A percentile compares a stretch with the other conserved stretches of the same genome.
phyloP scores from a whole-genome alignment of 2,329 filamentous ascomycete species.

The Mycosphaerelloides madeirae region DNA sequence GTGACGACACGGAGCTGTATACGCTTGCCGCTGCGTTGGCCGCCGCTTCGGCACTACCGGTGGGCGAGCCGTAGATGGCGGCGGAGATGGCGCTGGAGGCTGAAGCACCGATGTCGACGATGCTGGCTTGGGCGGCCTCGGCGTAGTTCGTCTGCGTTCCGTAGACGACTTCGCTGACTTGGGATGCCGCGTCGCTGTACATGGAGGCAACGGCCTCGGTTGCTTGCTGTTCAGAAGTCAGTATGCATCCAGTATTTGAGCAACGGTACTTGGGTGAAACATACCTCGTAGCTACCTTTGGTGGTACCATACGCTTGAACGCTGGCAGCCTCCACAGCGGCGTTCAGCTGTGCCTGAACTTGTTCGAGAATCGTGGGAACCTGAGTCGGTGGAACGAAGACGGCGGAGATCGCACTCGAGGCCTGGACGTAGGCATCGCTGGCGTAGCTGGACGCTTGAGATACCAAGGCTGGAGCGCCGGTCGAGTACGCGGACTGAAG shows the following conservation, averaged over 20 bases:
- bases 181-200: constrained; percentile 37
- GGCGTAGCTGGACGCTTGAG: constrained; percentile 52
- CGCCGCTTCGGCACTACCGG: constrained; percentile 43
- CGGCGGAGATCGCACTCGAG: constrained; percentile 43
- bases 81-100: constrained; percentile 53
- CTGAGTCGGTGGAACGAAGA: constrained; percentile 55
- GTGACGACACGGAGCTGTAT: constrained; percentile 44
- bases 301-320: constrained; percentile 54
- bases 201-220: constrained; percentile 47
- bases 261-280: not conserved
- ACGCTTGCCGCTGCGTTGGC: constrained; percentile 41
- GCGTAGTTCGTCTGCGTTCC: constrained; percentile 50
- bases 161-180: constrained; percentile 52
- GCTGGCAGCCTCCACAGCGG: constrained; percentile 56
- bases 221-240: constrained; percentile 40
- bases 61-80: constrained; percentile 55
- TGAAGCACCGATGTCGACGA: constrained; percentile 51
- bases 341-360: constrained; percentile 54
- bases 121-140: constrained; percentile 50
- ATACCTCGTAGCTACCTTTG: constrained; percentile 48
- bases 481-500: constrained; percentile 69
- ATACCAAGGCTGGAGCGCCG: constrained; percentile 52
- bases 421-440: constrained; percentile 44
- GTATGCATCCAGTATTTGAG: not conserved
- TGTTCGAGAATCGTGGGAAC: constrained; percentile 55